Evolutionary conservation across 164 flowering plant genomes (phyloP).

Genomic region (Umbellularia californica): DNA sequence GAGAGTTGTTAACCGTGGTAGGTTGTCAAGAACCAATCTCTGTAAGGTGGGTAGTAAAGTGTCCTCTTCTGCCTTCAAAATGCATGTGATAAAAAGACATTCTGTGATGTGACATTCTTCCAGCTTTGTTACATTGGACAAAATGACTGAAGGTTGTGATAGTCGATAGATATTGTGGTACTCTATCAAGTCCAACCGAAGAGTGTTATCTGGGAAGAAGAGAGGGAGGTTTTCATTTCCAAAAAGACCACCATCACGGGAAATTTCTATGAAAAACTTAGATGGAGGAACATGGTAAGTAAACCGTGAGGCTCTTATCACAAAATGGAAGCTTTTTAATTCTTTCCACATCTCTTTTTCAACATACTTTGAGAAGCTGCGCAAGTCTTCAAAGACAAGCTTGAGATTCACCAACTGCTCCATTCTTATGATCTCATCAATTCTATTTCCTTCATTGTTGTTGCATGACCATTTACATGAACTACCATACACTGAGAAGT

Average conservation of each 20-base stretch:
- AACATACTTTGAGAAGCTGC: not conserved
- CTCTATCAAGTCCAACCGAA: not conserved
- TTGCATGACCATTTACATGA: not conserved
- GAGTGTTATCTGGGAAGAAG: conserved; percentile 1
- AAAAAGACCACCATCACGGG: not conserved
- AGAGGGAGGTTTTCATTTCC: not conserved
- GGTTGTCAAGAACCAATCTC: not conserved
- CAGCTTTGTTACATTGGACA: not conserved
- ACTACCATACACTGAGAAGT: conserved; percentile 2
- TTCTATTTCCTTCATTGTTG: not conserved
- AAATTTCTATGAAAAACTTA: not conserved
- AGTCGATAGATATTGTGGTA: not conserved
- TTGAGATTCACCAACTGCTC: not conserved
- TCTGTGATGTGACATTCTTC: not conserved
- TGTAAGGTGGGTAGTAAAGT: not conserved
- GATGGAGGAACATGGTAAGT: not conserved
- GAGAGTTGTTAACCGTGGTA: not conserved
- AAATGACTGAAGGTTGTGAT: not conserved
- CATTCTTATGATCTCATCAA: not conserved
- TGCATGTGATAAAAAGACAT: not conserved
- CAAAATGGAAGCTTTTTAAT: conserved; percentile 1
- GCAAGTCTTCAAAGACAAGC: not conserved
- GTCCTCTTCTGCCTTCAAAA: not conserved
- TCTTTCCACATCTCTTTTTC: not conserved
- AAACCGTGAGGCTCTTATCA: not conserved